phyloP scores from a whole-genome alignment of 192 early-diverging fungal species.

The Podila epicladia region DNA sequence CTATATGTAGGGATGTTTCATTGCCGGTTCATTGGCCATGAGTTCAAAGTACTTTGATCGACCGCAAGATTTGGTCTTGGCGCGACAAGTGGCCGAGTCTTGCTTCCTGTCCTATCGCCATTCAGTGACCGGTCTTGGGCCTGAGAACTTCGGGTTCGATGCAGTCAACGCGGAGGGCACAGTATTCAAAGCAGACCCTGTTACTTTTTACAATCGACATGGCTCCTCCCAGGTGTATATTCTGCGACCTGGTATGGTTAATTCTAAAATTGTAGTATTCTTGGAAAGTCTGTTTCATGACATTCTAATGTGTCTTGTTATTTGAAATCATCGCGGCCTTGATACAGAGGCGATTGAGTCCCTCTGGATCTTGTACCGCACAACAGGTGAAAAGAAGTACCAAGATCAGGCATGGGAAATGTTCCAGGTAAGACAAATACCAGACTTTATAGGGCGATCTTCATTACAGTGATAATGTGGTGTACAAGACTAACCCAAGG shows the following conservation, averaged over 20 bases:
- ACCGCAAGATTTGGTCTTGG: slow-evolving; percentile 24
- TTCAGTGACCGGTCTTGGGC: slow-evolving; percentile 56
- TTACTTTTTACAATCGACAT: not conserved
- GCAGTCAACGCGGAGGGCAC: not conserved
- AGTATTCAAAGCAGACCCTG: not conserved
- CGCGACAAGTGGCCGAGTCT: slow-evolving; percentile 35
- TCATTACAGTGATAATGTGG: not conserved
- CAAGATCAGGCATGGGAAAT: slow-evolving; percentile 73
- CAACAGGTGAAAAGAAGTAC: slow-evolving; percentile 68
- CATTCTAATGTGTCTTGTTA: not conserved
- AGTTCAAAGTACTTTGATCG: slow-evolving; percentile 36
- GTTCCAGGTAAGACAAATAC: slow-evolving; percentile 37
- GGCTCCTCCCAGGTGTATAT: not conserved
- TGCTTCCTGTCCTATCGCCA: slow-evolving; percentile 53
- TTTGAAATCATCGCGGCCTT: too few relatives aligned
- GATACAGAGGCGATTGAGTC: slow-evolving; percentile 69
- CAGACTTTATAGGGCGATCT: too few relatives aligned
- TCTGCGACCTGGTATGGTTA: slow-evolving; percentile 1
- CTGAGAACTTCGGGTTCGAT: slow-evolving; percentile 50
- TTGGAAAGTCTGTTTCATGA: not conserved
- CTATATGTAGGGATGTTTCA: slow-evolving; percentile 54
- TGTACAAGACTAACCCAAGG: too few relatives aligned
- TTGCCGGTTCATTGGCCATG: slow-evolving; percentile 52
- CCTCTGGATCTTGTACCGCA: slow-evolving; percentile 70
- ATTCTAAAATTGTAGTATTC: too few relatives aligned